These are phyloP conservation scores for Elymus sibiricus DNA, from an alignment of 176 grass and related monocot species.

Conservation along the genomic window DNA sequence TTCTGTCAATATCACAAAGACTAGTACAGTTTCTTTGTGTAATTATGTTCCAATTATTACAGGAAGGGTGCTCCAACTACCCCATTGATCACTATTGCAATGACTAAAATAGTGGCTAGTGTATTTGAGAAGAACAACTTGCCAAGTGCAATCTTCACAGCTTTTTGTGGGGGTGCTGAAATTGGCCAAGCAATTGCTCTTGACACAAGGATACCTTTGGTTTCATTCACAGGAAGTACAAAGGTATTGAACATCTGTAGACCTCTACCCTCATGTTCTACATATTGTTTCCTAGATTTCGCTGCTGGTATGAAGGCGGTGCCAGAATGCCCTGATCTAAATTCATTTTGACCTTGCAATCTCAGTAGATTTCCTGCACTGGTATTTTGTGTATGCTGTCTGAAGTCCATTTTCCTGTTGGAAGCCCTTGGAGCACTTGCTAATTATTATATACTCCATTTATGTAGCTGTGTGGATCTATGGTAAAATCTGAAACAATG, in stretches of 20 bases:
- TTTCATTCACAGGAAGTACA: constrained; percentile 97
- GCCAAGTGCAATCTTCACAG: constrained; percentile 85
- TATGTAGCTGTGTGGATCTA: not conserved
- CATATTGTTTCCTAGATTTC: not conserved
- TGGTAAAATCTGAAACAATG: not conserved
- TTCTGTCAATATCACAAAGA: not conserved
- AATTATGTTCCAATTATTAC: constrained; percentile 19
- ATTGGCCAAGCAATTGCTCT: constrained; percentile 85
- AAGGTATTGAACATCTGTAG: constrained; percentile 46
- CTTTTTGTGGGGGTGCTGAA: constrained; percentile 91
- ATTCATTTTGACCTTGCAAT: not conserved
- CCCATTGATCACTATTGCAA: constrained; percentile 94
- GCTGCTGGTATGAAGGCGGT: not conserved
- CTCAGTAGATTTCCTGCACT: not conserved
- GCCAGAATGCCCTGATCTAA: not conserved
- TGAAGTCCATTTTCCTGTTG: not conserved
- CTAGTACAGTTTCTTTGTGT: not conserved
- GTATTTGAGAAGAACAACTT: constrained; percentile 96
- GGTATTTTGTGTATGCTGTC: not conserved
- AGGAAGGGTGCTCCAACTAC: constrained; percentile 99
- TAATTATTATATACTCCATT: not conserved
- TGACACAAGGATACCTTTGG: constrained; percentile 76
- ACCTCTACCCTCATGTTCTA: not conserved
- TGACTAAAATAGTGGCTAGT: constrained; percentile 82
- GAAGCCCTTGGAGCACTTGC: not conserved